Conservation (phyloP, 2,329 filamentous ascomycete genomes). For the Aspergillus sp. region DNA sequence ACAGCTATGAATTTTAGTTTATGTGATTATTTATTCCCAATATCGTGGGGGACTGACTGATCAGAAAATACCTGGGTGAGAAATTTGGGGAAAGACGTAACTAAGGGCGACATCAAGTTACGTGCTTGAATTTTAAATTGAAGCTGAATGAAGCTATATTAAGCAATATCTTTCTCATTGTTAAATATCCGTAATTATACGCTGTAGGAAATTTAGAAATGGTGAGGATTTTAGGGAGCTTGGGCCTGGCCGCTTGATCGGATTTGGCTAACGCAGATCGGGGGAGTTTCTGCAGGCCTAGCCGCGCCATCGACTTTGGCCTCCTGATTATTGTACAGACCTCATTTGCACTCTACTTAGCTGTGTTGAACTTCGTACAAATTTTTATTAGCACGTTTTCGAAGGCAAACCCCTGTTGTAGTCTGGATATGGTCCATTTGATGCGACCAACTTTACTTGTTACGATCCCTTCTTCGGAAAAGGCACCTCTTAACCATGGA, state of each 20-base stretch:
- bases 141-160: no score
- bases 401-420: background rate
- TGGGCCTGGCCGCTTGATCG: background rate
- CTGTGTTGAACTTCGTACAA: background rate
- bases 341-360: no score
- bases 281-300: background rate
- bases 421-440: constrained; percentile 12
- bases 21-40: background rate
- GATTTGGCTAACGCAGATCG: background rate
- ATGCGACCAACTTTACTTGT: constrained; percentile 1
- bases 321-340: background rate
- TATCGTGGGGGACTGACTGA: background rate
- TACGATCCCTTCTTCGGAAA: background rate
- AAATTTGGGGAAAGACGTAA: background rate
- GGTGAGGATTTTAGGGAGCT: background rate
- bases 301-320: background rate
- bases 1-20: background rate
- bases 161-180: no score
- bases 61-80: background rate
- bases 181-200: no score
- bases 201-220: background rate
- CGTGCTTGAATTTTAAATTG: no score
- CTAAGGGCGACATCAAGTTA: no score
- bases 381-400: background rate
- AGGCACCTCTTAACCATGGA: constrained; percentile 23